phyloP scores from a whole-genome alignment of 1,284 basidiomycete genomes.

The Papiliotrema fonsecae region DNA sequence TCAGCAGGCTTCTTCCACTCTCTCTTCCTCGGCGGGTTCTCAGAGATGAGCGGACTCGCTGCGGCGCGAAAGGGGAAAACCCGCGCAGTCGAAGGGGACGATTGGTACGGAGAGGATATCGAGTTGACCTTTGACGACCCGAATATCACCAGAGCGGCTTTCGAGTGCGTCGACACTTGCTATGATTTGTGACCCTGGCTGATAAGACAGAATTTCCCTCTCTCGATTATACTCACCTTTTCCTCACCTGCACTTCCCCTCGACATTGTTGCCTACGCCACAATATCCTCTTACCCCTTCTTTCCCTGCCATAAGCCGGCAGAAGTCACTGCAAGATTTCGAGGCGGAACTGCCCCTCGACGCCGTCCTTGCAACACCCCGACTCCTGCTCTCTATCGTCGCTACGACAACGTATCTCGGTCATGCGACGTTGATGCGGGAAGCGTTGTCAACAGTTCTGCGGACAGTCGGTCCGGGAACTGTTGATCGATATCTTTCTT shows the following conservation, averaged over 20 bases:
- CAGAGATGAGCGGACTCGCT: slow-evolving; percentile 46
- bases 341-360: slow-evolving; percentile 51
- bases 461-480: slow-evolving; percentile 75
- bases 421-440: slow-evolving; percentile 69
- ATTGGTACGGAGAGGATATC: slow-evolving; percentile 51
- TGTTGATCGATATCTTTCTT: slow-evolving; percentile 70
- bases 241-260: slow-evolving; percentile 63
- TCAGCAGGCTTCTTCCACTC: slow-evolving; percentile 73
- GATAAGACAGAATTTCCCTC: slow-evolving; percentile 64
- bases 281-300: slow-evolving; percentile 64
- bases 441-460: slow-evolving; percentile 67
- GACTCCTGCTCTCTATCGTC: slow-evolving; percentile 77
- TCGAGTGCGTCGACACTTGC: slow-evolving; percentile 49
- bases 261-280: slow-evolving; percentile 62
- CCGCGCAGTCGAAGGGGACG: slow-evolving; percentile 11
- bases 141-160: slow-evolving; percentile 72
- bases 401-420: slow-evolving; percentile 82
- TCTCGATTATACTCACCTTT: slow-evolving; percentile 80
- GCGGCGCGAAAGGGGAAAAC: slow-evolving; percentile 23
- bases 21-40: slow-evolving; percentile 75
- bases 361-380: slow-evolving; percentile 70
- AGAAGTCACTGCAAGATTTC: slow-evolving; percentile 63
- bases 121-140: slow-evolving; percentile 72
- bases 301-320: slow-evolving; percentile 55
- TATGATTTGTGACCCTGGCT: background rate